Evolutionary conservation across 257 asterid genomes (phyloP), one percentile per base, ranked within the genome.

Genomic region (Cruciata laevipes): DNA sequence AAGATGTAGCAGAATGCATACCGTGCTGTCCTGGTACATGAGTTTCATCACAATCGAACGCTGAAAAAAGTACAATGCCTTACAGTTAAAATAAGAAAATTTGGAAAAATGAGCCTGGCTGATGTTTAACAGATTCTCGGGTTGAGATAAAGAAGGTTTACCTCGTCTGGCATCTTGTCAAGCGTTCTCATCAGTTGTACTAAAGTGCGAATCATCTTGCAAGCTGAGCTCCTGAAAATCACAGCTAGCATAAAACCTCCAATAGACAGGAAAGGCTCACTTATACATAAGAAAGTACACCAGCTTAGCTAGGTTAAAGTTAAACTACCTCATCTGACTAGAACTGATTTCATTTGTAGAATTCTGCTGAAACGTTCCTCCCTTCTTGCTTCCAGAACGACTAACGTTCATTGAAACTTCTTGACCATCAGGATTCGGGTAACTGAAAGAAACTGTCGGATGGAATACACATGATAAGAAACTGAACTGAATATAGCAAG

Each of bases 81-180:
- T 38, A 56, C 63, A 30, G 47, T 66, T 61, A 80, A 75, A 67
- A 73, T 20, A 51, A 49, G 49, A 67, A 58, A 49, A 73, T n/a
- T 27, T 52, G 49, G 38, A 35, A 59, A 21, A 32, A 21, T 35
- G 32, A 66, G 31, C 25, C 35, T 32, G 42, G 8, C 42, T 33
- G 51, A 13, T 8, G 21, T 58, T 38, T 25, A 37, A 37, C 25
- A 31, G 42, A 37, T 37, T 37, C 51, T 21, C 12, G 2, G 17
- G 12, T 63, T 3, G 14, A 5, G 27, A 1, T 12, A 31, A 33
- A 24, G 27, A 18, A 66, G 67, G 18, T 30, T 37, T 68, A 89
- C 96, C 97, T 93, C 96, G 68, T 88, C 91, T 53, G 97, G 97
- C 95, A 93, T 86, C 89, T 93, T 86, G 78, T 89, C 97, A 61